Evolutionary conservation across 129 eudicot genomes (phyloP).

Genomic region (Apium graveolens): DNA sequence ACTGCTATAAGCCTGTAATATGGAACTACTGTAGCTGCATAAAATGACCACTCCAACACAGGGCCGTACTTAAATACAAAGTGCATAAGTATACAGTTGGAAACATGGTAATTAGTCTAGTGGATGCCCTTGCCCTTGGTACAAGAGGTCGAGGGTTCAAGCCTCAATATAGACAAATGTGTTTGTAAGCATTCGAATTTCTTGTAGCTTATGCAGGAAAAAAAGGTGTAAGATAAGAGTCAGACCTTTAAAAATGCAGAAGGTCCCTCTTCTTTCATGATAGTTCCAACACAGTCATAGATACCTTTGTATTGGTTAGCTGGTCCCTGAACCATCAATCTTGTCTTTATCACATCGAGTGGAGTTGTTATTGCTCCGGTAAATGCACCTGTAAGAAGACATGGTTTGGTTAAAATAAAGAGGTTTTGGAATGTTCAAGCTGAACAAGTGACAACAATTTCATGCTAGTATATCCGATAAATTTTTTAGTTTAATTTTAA

Average conservation of each 20-base stretch:
- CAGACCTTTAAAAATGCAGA: conserved; percentile 64
- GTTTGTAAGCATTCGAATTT: neutral
- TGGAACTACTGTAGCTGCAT: neutral
- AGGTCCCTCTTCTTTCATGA: conserved; percentile 20
- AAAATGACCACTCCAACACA: neutral
- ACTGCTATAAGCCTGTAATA: neutral
- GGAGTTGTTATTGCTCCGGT: conserved; percentile 81
- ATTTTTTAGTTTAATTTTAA: too few relatives aligned
- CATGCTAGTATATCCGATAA: neutral
- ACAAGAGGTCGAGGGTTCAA: neutral
- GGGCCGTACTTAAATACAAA: neutral
- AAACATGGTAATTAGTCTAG: neutral
- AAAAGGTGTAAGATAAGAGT: neutral
- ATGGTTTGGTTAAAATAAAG: neutral
- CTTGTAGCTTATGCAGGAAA: neutral
- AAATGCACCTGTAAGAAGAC: conserved; percentile 55
- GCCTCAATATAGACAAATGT: neutral
- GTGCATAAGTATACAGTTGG: neutral
- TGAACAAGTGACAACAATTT: neutral
- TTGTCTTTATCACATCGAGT: conserved; percentile 71
- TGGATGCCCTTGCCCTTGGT: neutral
- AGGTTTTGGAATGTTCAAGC: neutral
- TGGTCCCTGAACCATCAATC: conserved; percentile 82
- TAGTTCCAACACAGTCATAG: conserved; percentile 17
- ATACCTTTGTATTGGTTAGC: conserved; percentile 44